Evolutionary conservation across 2,329 filamentous ascomycete species (phyloP).

Genomic region (Talaromyces sp.): DNA sequence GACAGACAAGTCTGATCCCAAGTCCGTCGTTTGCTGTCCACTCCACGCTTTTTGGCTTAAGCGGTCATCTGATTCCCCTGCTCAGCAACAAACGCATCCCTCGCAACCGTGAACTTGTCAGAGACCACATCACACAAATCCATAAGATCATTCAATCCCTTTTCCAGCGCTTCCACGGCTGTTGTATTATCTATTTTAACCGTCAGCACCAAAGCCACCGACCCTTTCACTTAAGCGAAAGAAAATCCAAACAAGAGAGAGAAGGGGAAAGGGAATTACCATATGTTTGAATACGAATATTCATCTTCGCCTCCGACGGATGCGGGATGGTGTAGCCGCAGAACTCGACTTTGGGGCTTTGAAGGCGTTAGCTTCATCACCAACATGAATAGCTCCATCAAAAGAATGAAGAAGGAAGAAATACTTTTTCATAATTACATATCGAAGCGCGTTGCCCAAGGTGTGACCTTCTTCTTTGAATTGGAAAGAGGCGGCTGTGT

Average conservation of each 20-base stretch:
- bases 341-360: slow-evolving; percentile 91
- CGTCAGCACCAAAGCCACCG: neutral
- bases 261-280: slow-evolving; percentile 56
- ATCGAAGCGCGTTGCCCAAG: slow-evolving; percentile 87
- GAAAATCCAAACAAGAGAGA: neutral
- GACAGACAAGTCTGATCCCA: neutral
- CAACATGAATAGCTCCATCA: no score
- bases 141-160: slow-evolving; percentile 83
- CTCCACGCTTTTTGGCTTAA: slow-evolving; percentile 15
- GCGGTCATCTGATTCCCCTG: slow-evolving; percentile 35
- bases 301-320: slow-evolving; percentile 94
- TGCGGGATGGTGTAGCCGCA: slow-evolving; percentile 98
- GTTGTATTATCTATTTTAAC: slow-evolving; percentile 61
- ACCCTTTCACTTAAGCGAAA: neutral
- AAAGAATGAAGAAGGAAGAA: neutral
- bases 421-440: slow-evolving; percentile 98
- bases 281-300: slow-evolving; percentile 94
- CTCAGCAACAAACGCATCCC: slow-evolving; percentile 56
- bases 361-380: slow-evolving; percentile 15
- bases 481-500: slow-evolving; percentile 90
- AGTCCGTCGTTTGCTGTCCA: neutral
- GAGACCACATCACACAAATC: slow-evolving; percentile 89
- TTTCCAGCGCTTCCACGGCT: slow-evolving; percentile 81
- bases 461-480: slow-evolving; percentile 94
- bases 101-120: slow-evolving; percentile 76